These are phyloP conservation scores for Arxiozyma heterogenica DNA, from an alignment of 1,139 yeast species.

Conservation along the genomic window DNA sequence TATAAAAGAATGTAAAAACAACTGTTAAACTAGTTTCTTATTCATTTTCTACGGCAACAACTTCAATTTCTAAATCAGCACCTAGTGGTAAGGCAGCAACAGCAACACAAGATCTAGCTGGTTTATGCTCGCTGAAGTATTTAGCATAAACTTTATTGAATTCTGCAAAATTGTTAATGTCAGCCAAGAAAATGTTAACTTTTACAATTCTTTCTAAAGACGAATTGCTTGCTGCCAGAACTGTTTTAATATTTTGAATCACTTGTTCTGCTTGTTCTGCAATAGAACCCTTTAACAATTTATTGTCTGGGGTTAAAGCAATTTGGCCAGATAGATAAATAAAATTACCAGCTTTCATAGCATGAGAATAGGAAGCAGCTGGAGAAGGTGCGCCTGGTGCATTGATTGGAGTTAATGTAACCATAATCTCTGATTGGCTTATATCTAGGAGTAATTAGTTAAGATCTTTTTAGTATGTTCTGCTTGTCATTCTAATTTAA, in stretches of 20 bases:
- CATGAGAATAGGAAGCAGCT: constrained; percentile 92
- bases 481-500: neutral
- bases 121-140: constrained; percentile 74
- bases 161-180: constrained; percentile 71
- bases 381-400: constrained; percentile 86
- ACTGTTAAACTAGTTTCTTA: neutral
- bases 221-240: constrained; percentile 76
- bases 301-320: constrained; percentile 78
- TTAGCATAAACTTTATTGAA: constrained; percentile 78
- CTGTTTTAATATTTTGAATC: constrained; percentile 63
- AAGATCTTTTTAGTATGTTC: neutral
- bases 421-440: constrained; percentile 9
- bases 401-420: constrained; percentile 31
- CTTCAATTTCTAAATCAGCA: constrained; percentile 65
- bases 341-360: constrained; percentile 78
- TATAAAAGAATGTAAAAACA: neutral
- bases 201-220: constrained; percentile 74
- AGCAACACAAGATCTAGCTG: constrained; percentile 94
- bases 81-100: constrained; percentile 82
- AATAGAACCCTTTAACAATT: constrained; percentile 67
- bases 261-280: constrained; percentile 81
- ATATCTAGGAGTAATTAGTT: neutral
- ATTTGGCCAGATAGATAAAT: constrained; percentile 93
- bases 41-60: constrained; percentile 47
- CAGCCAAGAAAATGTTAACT: constrained; percentile 79